Base-by-base conservation (phyloP, 768 basidiomycete genomes). In the Rhodotorula toruloides region DNA sequence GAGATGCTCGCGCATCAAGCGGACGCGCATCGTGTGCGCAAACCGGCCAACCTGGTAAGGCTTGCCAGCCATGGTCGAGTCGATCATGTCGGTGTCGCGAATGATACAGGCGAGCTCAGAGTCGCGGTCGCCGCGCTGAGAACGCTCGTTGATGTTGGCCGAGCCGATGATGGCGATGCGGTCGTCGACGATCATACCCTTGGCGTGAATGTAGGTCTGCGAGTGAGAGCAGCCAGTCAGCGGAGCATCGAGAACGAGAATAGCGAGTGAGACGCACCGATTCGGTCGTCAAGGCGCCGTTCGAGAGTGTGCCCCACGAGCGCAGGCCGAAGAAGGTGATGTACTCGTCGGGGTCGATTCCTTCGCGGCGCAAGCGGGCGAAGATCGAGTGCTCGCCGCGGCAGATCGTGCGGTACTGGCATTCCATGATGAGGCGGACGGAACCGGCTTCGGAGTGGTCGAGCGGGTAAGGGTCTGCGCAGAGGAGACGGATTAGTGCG, bases 131-230 rank as follows among this genome's bases (percentile, higher is more conserved):
- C 96, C 96, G 36, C 91, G 83, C 75, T 90, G 90, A 21, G 91
- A 94, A 43, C 96, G 85, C 76, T 99, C 96, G 75, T 99, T 98
- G 80, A 99, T 91, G 77, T 96, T 98, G 25, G 94, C 94, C 60
- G 63, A 67, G 22, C 91, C 91, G 70, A 96, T 96, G 75, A 96
- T 91, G 39, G 85, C 91, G 63, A 92, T 80, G 58, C 96, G 86
- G 76, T 99, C 94, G 76, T 99, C 96, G 9, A 97, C 92, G 60
- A 98, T 86, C 81, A 82, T 81, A n/a, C 78, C 79, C 76, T 80
- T 74, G 40, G 68, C 72, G 63, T 72, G 73, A 43, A 74, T 74
- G 58, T 73, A 71, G 43, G 73, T 67, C 65, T 73, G 60, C 21
- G 17, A 37, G 37, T 10, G 2, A 9, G 29, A 53, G 34, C 7